These are phyloP conservation scores for Torrubiella hemipterigena DNA, from an alignment of 2,329 filamentous ascomycete species.

Conservation along the genomic window DNA sequence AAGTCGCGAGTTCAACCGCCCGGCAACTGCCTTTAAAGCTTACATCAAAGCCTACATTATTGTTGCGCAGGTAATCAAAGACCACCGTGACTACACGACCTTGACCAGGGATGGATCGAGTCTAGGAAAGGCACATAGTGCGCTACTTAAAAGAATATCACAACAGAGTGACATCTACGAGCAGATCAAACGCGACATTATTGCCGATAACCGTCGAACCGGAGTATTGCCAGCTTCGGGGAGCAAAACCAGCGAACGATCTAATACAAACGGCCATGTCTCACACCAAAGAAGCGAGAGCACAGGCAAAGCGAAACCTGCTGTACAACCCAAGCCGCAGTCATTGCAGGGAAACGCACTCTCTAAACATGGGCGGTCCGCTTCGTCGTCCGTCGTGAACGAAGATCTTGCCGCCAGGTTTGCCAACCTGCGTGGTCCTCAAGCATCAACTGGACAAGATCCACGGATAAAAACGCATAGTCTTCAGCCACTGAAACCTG, in stretches of 20 bases:
- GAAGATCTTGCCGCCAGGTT: conserved; percentile 46
- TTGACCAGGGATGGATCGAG: conserved; percentile 44
- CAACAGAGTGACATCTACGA: conserved; percentile 38
- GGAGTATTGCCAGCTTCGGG: conserved; percentile 36
- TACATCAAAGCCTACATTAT: conserved; percentile 77
- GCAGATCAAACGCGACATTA: conserved; percentile 45
- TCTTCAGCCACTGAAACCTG: conserved; percentile 23
- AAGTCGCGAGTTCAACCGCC: conserved; percentile 49
- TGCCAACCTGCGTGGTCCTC: conserved; percentile 37
- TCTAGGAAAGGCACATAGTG: conserved; percentile 33
- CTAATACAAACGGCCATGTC: too few species aligned
- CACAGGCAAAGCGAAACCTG: conserved; percentile 26
- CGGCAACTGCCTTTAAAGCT: conserved; percentile 68
- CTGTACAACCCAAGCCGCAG: conserved; percentile 55
- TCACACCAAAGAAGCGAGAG: too few species aligned
- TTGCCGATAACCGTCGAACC: conserved; percentile 49
- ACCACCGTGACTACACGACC: conserved; percentile 60
- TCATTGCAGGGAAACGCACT: conserved; percentile 49
- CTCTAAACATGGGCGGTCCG: conserved; percentile 17
- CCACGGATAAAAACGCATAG: conserved; percentile 39
- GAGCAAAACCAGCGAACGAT: conserved; percentile 6
- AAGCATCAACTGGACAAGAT: conserved; percentile 32
- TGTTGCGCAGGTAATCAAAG: conserved; percentile 61
- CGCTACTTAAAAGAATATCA: conserved; percentile 37
- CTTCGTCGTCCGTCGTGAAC: conserved; percentile 17